phyloP scores from a whole-genome alignment of 257 asterid genomes.

The Gentiana straminea region DNA sequence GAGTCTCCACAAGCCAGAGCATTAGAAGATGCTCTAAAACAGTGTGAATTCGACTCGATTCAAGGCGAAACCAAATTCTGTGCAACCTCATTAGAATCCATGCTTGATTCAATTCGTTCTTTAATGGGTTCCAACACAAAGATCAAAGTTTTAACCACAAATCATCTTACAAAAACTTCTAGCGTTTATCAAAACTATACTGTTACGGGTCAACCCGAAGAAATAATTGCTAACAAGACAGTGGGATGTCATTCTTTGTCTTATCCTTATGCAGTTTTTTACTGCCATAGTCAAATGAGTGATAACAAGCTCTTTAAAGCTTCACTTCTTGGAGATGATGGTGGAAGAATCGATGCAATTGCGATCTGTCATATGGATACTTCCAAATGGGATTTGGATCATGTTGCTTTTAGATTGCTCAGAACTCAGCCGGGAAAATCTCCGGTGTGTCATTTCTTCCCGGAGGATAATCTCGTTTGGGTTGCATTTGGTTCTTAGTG shows the following conservation, averaged over 20 bases:
- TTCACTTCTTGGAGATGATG: too few relatives aligned
- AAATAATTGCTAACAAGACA: slow-evolving; percentile 22
- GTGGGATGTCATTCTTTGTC: slow-evolving; percentile 68
- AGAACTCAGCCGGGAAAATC: slow-evolving; percentile 8
- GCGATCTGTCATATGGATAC: too few relatives aligned
- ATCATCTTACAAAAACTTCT: slow-evolving; percentile 19
- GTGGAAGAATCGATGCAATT: too few relatives aligned
- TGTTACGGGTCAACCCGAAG: slow-evolving; percentile 22
- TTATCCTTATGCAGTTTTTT: slow-evolving; percentile 76
- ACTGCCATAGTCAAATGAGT: slow-evolving; percentile 37
- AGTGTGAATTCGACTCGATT: slow-evolving; percentile 53
- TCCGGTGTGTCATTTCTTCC: too few relatives aligned
- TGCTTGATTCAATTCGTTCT: slow-evolving; percentile 40
- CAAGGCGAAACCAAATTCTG: slow-evolving; percentile 68
- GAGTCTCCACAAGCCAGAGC: slow-evolving; percentile 59
- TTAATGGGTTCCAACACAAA: slow-evolving; percentile 23
- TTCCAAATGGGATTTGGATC: too few relatives aligned
- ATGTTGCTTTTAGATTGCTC: slow-evolving; percentile 3
- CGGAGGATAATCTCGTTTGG: too few relatives aligned
- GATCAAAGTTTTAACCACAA: slow-evolving; percentile 38
- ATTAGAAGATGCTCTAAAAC: slow-evolving; percentile 45
- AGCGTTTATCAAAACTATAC: slow-evolving; percentile 52
- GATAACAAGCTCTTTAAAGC: too few relatives aligned
- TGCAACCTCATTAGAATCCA: slow-evolving; percentile 56
- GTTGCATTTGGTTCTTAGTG: too few relatives aligned